A percentile compares a stretch with the other conserved stretches of the same genome.
Evolutionary conservation across 1,284 basidiomycete species (phyloP).

Genomic region (Hypsizygus ulmarius): DNA sequence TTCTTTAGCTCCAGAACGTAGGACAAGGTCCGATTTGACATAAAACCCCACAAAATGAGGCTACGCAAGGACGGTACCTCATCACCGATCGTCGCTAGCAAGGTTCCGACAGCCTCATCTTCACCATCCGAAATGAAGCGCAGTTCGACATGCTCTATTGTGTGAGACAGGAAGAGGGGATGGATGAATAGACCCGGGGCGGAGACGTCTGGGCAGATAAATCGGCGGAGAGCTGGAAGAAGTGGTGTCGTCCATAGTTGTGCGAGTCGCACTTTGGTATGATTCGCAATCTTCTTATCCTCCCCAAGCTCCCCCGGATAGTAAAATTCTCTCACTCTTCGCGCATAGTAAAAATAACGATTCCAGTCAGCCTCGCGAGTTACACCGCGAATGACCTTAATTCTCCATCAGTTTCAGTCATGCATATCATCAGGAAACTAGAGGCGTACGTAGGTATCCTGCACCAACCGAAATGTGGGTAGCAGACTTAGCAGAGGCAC

Average conservation of each 20-base stretch:
- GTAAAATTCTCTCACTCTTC: constrained; percentile 11
- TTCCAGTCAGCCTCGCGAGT: constrained; percentile 10
- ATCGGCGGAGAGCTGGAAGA: constrained; percentile 10
- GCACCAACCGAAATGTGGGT: constrained; percentile 16
- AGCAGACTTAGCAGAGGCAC: constrained; percentile 23
- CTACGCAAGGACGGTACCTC: constrained; percentile 6
- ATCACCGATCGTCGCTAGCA: constrained; percentile 7
- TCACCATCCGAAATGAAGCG: constrained; percentile 7
- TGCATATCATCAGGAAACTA: not conserved
- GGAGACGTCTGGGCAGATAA: constrained; percentile 11
- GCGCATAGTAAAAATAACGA: constrained; percentile 11
- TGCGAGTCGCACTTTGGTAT: constrained; percentile 13
- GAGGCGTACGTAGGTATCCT: constrained; percentile 20
- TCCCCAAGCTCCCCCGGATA: constrained; percentile 5
- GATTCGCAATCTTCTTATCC: constrained; percentile 5
- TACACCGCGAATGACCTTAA: constrained; percentile 12
- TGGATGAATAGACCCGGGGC: constrained; percentile 12
- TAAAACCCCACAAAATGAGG: constrained; percentile 5
- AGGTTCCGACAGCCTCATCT: constrained; percentile 11
- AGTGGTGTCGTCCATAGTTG: constrained; percentile 11
- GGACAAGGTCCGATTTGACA: constrained; percentile 2
- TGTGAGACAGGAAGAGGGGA: constrained; percentile 10
- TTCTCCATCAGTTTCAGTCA: not conserved
- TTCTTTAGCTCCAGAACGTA: constrained; percentile 5
- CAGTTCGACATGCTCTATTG: constrained; percentile 7